A percentile compares a stretch with the other conserved stretches of the same genome.
phyloP scores from a whole-genome alignment of 2,329 filamentous ascomycete genomes.

The Thielaviopsis punctulata region DNA sequence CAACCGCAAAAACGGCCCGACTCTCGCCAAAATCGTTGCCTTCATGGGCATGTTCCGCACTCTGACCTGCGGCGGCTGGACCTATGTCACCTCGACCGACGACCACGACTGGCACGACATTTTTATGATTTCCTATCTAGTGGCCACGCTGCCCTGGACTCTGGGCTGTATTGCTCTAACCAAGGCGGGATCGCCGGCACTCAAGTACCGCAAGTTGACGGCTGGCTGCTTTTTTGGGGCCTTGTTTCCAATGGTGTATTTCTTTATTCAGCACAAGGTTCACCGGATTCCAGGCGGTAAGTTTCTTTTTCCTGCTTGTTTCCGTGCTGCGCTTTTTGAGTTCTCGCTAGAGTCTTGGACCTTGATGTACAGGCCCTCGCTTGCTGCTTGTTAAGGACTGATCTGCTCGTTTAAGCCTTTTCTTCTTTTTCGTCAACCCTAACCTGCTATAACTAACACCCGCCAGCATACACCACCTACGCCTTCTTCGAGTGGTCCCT shows the following conservation, averaged over 20 bases:
- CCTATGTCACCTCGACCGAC: conserved; percentile 94
- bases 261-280: conserved; percentile 97
- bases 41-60: conserved; percentile 72
- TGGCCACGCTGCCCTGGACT: conserved; percentile 91
- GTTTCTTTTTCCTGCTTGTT: conserved; percentile 16
- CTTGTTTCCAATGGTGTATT: conserved; percentile 80
- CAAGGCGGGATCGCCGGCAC: conserved; percentile 62
- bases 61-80: conserved; percentile 92
- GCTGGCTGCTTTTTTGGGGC: conserved; percentile 78
- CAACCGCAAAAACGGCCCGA: conserved; percentile 56
- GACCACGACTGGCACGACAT: conserved; percentile 98
- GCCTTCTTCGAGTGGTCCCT: conserved; percentile 96
- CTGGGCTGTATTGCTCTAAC: conserved; percentile 76
- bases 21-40: conserved; percentile 66
- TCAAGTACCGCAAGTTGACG: conserved; percentile 79
- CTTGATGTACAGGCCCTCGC: too few relatives aligned
- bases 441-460: conserved; percentile 11
- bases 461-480: conserved; percentile 82
- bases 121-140: conserved; percentile 96
- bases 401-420: too few relatives aligned
- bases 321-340: not conserved
- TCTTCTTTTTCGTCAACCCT: not conserved
- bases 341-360: too few relatives aligned
- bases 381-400: not conserved
- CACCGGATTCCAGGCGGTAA: conserved; percentile 83